Evolutionary conservation across 257 asterid genomes (phyloP), one percentile per base, ranked within the genome.

Genomic region (Solanum sejunctum): DNA sequence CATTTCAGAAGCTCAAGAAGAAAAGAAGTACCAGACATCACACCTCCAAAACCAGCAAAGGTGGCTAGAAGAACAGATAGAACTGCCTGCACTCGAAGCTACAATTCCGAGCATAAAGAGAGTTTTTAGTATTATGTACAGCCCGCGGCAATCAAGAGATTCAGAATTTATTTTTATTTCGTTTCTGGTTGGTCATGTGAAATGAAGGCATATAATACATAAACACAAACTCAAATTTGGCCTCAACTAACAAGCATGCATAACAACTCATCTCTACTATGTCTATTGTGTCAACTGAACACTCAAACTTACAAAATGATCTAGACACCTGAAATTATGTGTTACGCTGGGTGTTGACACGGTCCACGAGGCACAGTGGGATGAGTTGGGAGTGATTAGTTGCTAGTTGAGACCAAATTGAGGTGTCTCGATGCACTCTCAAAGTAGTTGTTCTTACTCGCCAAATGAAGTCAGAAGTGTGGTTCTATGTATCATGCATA

Each of bases 41-140:
- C 89, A 60, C 98, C 97, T 85, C 97, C 99, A 86, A 95, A 94
- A 54, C 99, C 98, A 75, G 93, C 94, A 89, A 94, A 93, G 32
- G 97, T 91, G 17, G 97, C 98, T 8, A 95, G 93, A 79, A 94
- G 92, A 85, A 93, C 94, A 0, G 99, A 86, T 81, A 94, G 84
- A 89, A 95, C 94, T 26, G 93, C 94, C 88, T 93, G 98, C 85
- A 95, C 93, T 23, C 86, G 91, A 84, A 95, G 94, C 99, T 94
- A 85, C 77, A 61, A 77, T 77, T 51, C 63, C 86, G 23, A 41
- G 81, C 69, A 85, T 52, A 80, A 58, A 21, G 77, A 82, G 18
- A 82, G 54, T 55, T 45, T 43, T 84, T 82, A 55, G 84, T 41
- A 45, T 85, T 66, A 84, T 80, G 79, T 77, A 18, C 54, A 73